Evolutionary conservation across 2,329 filamentous ascomycete genomes (phyloP).

Genomic region (Didymella glomerata): DNA sequence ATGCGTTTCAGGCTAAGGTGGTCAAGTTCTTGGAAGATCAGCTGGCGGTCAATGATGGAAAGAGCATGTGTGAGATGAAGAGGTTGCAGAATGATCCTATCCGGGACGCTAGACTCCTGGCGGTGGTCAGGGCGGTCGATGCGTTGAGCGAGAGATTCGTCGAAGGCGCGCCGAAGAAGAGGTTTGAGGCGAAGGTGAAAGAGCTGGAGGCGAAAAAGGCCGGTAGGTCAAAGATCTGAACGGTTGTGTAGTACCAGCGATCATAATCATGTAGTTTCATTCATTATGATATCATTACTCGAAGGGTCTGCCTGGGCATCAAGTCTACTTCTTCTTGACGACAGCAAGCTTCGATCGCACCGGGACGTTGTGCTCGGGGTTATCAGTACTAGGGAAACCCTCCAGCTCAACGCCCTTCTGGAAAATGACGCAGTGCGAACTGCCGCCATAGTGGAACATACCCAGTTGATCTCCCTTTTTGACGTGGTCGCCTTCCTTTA

Average conservation of each 20-base stretch:
- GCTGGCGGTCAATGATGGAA: conserved; percentile 58
- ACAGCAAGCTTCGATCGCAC: conserved; percentile 50
- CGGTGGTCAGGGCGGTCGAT: conserved; percentile 58
- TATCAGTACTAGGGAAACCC: conserved; percentile 36
- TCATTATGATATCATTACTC: background rate
- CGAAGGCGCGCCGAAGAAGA: conserved; percentile 55
- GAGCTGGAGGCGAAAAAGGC: conserved; percentile 48
- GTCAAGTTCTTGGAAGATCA: conserved; percentile 55
- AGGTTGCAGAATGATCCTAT: conserved; percentile 59
- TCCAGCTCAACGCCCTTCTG: conserved; percentile 61
- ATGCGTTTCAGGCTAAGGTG: conserved; percentile 55
- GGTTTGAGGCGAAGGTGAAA: conserved; percentile 55
- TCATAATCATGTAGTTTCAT: background rate
- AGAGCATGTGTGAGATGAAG: conserved; percentile 63
- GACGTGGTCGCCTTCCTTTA: conserved; percentile 70
- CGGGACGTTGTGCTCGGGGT: conserved; percentile 47
- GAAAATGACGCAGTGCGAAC: conserved; percentile 74
- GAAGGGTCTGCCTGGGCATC: background rate
- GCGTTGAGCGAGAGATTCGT: conserved; percentile 60
- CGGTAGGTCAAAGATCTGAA: conserved; percentile 40
- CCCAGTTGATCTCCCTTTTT: conserved; percentile 76
- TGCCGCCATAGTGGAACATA: conserved; percentile 85
- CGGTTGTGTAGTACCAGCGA: too few relatives aligned
- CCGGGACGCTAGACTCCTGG: conserved; percentile 56
- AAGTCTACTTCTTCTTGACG: conserved; percentile 32